A percentile compares a stretch with the other conserved stretches of the same genome.
phyloP scores from a whole-genome alignment of 805 yeast species.

The Sungouiella thailandica region DNA sequence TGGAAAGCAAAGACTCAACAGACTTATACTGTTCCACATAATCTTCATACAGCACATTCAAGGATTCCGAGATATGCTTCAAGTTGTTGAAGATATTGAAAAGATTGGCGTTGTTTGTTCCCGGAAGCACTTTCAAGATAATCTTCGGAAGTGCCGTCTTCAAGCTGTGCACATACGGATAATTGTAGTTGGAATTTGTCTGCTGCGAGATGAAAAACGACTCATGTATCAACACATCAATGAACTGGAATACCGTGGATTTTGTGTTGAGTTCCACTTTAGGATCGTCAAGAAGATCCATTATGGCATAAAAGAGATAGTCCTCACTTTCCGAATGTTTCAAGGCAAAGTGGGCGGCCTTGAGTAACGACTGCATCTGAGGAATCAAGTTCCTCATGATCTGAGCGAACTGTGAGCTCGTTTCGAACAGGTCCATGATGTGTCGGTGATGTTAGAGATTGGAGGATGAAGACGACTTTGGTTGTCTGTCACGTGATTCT shows the following conservation, averaged over 20 bases:
- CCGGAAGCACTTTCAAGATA: slow-evolving; percentile 31
- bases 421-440: slow-evolving; percentile 84
- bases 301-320: slow-evolving; percentile 61
- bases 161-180: slow-evolving; percentile 34
- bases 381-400: slow-evolving; percentile 64
- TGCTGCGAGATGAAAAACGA: slow-evolving; percentile 31
- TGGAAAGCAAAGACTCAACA: slow-evolving; percentile 25
- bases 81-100: slow-evolving; percentile 33
- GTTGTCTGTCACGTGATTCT: too few species aligned
- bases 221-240: slow-evolving; percentile 54
- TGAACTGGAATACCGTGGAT: slow-evolving; percentile 62
- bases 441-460: not conserved
- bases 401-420: slow-evolving; percentile 68
- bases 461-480: too few species aligned
- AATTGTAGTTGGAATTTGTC: slow-evolving; percentile 29
- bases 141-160: slow-evolving; percentile 32
- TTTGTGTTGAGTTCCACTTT: slow-evolving; percentile 54
- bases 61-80: slow-evolving; percentile 31
- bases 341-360: slow-evolving; percentile 53
- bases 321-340: slow-evolving; percentile 57
- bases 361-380: slow-evolving; percentile 45
- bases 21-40: slow-evolving; percentile 25
- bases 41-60: slow-evolving; percentile 25
- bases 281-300: slow-evolving; percentile 50
- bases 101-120: slow-evolving; percentile 31